phyloP scores from a whole-genome alignment of 768 basidiomycete genomes.

The Boletus reticuloceps region DNA sequence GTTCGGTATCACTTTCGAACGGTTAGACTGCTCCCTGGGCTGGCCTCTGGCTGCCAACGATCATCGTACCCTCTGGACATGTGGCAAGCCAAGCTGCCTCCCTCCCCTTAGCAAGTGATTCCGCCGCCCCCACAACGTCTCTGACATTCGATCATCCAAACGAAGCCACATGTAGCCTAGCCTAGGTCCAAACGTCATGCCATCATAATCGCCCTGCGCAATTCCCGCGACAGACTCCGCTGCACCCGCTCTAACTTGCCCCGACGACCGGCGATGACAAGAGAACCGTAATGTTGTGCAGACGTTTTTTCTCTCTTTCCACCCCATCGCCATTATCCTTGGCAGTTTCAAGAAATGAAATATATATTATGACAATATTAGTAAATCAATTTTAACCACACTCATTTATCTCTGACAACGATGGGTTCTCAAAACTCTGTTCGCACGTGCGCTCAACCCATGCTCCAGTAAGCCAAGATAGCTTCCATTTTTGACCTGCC shows the following conservation, averaged over 20 bases:
- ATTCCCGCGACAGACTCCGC: background rate
- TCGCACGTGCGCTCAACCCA: background rate
- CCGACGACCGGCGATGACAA: constrained; percentile 1
- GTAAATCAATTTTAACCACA: too few relatives aligned
- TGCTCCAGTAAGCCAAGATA: background rate
- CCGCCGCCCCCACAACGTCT: background rate
- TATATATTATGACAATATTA: background rate
- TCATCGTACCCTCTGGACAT: background rate
- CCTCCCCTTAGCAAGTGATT: background rate
- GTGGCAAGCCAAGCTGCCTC: background rate
- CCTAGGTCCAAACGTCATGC: background rate
- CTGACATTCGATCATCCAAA: background rate
- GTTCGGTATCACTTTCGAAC: background rate
- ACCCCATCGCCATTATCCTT: constrained; percentile 4
- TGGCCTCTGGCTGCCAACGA: background rate
- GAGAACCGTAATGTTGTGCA: background rate
- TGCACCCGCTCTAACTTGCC: background rate
- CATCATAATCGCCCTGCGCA: background rate
- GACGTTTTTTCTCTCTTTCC: constrained; percentile 1
- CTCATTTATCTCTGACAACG: background rate
- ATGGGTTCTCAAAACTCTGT: constrained; percentile 1
- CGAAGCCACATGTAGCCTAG: background rate
- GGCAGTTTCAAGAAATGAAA: constrained; percentile 7
- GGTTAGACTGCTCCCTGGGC: background rate
- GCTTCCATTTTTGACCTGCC: background rate